Evolutionary conservation across 345 rosid genomes (phyloP), one percentile per base, ranked within the genome.

Genomic region (Sonneratia alba): DNA sequence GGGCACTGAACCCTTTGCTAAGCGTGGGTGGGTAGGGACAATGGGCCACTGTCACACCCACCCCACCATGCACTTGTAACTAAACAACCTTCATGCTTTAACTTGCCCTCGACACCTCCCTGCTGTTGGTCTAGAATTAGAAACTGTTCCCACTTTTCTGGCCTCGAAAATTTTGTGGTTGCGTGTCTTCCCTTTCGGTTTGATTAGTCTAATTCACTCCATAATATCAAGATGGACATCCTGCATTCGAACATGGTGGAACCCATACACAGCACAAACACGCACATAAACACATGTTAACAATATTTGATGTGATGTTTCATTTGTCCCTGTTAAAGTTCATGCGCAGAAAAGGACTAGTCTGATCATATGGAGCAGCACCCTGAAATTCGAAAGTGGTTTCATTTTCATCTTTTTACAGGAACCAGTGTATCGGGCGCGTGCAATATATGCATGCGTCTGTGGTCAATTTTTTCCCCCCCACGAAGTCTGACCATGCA

Each of bases 61-160:
- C 36, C 70, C 69, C 32, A 67, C 69, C 69, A 43, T 45, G 70
- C 70, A 22, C 19, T 68, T 68, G 53, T 68, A 21, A 43, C 8
- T 32, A 62, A 24, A 61, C 37, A 10, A 24, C 27, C 19, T 62
- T 22, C 1, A 0, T 53, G 57, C 22, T 16, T 53, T 53, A 53
- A 53, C 57, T 53, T 53, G 57, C 57, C 22, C 21, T 53, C 3
- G 22, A 12, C 57, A 16, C 15, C 6, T 53, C 22, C 57, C 22
- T 53, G 4, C 22, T 3, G 14, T 7, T 53, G 57, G 57, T 15
- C 57, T 53, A 19, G 57, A 53, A 53, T 42, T 27, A 27, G 32
- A 27, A 27, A 47, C 51, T 53, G 66, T 62, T 62, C 21, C 36
- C 16, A 24, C 10, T 4, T 24, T 62, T 27, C 32, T 27, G 10